Evolutionary conservation across 257 asterid species (phyloP), one percentile per base, ranked within the genome.

Genomic region (Rehmannia glutinosa): DNA sequence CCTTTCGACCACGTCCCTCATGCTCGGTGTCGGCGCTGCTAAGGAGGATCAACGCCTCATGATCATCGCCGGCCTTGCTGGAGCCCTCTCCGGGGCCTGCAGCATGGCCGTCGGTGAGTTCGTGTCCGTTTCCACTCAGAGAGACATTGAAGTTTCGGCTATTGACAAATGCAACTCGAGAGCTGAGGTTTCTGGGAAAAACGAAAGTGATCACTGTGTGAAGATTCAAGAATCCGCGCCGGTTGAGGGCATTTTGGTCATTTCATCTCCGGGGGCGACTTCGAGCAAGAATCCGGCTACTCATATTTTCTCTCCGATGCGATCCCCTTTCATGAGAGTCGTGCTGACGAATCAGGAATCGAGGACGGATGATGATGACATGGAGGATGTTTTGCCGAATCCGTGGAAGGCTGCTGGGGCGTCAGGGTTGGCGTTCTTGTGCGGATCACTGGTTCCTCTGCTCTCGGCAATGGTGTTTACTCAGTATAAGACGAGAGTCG

Each of bases 51-150:
- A 75, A 6, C 32, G 43, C 35, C 72, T 82, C 27, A 83, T 84
- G 85, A 56, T 84, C 42, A 13, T 84, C 2, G 71, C 87, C 0
- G 91, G 95, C 16, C 1, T 79, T 1, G 95, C 89, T 0, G 95
- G 89, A 13, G 95, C 91, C 2, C 55, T 87, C 13, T 89, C 91
- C 7, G 95, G 95, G 5, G 91, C 89, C 0, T 84, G 81, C 55
- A 87, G 91, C 84, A 87, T 87, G 89, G 87, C 91, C 9, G 89
- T 82, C 0, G 91, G 87, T 7, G 95, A 87, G 49, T 87, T 79
- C 10, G 86, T 79, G 4, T 87, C 95, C 8, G 89, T 87, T 0
- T 82, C 92, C 4, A 81, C 90, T 5, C 92, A 85, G 59, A 75
- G 86, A 62, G 88, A 85, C 7, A 87, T 87, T 4, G 79, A 83